Percentiles rank a stretch among this genome's conserved stretches.
These are phyloP conservation scores for Rhodotorula sp. DNA, from an alignment of 1,284 basidiomycete genomes.

Conservation along the genomic window DNA sequence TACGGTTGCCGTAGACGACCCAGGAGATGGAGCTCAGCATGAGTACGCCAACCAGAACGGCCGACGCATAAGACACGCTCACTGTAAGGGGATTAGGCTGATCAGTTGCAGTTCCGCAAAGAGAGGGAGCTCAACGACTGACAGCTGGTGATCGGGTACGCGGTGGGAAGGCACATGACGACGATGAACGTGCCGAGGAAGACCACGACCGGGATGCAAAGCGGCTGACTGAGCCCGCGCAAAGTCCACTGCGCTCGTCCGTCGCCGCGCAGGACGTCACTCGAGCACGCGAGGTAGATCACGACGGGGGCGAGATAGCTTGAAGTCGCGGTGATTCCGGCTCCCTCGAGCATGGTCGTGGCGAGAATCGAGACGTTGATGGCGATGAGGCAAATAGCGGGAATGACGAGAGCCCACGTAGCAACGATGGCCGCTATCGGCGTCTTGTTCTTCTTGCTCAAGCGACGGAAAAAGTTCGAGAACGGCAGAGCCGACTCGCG, in stretches of 20 bases:
- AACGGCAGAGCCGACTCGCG: slow-evolving; percentile 44
- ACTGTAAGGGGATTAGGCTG: slow-evolving; percentile 12
- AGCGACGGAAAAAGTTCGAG: slow-evolving; percentile 36
- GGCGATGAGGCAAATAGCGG: slow-evolving; percentile 37
- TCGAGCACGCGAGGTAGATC: slow-evolving; percentile 37
- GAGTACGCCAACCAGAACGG: slow-evolving; percentile 33
- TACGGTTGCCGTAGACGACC: slow-evolving; percentile 43
- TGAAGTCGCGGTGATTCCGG: slow-evolving; percentile 32
- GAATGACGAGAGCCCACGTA: slow-evolving; percentile 34
- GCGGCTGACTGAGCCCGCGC: slow-evolving; percentile 29
- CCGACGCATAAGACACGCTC: slow-evolving; percentile 39
- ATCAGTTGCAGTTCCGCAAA: not conserved
- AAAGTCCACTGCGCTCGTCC: slow-evolving; percentile 43
- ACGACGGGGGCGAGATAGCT: slow-evolving; percentile 38
- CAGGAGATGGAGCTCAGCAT: slow-evolving; percentile 35
- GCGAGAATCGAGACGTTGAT: slow-evolving; percentile 37
- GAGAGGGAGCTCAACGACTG: slow-evolving; percentile 2
- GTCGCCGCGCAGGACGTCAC: slow-evolving; percentile 39
- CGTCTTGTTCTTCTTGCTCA: slow-evolving; percentile 29
- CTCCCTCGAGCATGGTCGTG: slow-evolving; percentile 42
- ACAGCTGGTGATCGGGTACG: slow-evolving; percentile 40
- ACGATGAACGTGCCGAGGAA: slow-evolving; percentile 39
- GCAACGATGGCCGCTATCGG: slow-evolving; percentile 42
- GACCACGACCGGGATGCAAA: slow-evolving; percentile 12
- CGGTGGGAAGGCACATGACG: slow-evolving; percentile 41